Conservation (phyloP, 148 eudicot genomes). For the Talinum fruticosum region DNA sequence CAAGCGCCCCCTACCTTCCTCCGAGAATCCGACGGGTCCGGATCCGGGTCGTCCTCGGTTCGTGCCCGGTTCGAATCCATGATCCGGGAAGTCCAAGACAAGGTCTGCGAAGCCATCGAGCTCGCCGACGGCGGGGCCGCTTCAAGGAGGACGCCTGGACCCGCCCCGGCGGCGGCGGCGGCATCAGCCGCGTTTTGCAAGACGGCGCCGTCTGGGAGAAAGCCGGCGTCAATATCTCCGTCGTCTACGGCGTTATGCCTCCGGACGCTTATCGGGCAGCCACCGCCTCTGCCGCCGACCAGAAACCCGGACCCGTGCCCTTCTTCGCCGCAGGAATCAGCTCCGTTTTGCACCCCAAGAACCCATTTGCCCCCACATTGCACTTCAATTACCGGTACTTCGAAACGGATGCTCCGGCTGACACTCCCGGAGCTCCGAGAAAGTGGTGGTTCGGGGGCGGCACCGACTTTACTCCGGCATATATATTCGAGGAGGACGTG, state of each 20-base stretch:
- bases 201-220: conserved; percentile 12
- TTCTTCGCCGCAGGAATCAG: conserved; percentile 12
- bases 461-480: conserved; percentile 6
- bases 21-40: neutral
- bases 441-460: conserved; percentile 14
- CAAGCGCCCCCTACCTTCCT: neutral
- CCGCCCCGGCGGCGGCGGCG: conserved; percentile 8
- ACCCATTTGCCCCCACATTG: conserved; percentile 6
- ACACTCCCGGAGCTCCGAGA: neutral
- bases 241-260: conserved; percentile 7
- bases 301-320: neutral
- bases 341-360: conserved; percentile 9
- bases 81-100: conserved; percentile 5
- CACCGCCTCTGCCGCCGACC: neutral
- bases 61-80: conserved; percentile 12
- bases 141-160: conserved; percentile 13
- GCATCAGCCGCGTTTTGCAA: neutral
- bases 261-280: conserved; percentile 10
- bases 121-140: neutral
- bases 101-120: conserved; percentile 9
- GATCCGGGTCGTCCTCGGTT: neutral
- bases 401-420: neutral
- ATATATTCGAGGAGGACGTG: conserved; percentile 2
- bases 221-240: conserved; percentile 9
- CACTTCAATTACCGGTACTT: conserved; percentile 11